Evolutionary conservation across 768 basidiomycete genomes (phyloP).

Genomic region (Polyporus arcularius): DNA sequence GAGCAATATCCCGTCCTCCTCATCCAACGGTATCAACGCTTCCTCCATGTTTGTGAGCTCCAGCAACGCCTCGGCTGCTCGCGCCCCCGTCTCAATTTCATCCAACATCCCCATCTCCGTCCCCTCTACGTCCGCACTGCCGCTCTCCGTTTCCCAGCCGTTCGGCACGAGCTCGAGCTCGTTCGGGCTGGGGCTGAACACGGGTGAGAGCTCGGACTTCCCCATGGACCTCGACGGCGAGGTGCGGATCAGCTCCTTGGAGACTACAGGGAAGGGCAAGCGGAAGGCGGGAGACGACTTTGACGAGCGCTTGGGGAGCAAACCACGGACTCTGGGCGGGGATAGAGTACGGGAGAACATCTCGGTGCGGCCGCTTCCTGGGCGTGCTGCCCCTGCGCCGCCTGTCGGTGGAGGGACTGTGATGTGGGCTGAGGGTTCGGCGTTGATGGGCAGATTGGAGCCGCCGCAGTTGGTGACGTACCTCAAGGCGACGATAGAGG

Average conservation of each 20-base stretch:
- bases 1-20: conserved; percentile 38
- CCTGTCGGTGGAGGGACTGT: conserved; percentile 1
- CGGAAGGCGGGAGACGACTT: conserved; percentile 42
- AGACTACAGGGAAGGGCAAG: conserved; percentile 51
- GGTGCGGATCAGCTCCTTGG: conserved; percentile 44
- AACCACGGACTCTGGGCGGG: conserved; percentile 67
- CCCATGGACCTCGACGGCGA: conserved; percentile 59
- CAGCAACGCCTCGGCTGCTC: neutral
- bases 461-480: conserved; percentile 44
- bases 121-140: conserved; percentile 15
- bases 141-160: conserved; percentile 15
- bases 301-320: conserved; percentile 36
- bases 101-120: conserved; percentile 12
- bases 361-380: conserved; percentile 54
- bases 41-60: neutral
- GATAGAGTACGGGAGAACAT: conserved; percentile 55
- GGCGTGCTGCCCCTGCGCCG: conserved; percentile 12
- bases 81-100: neutral
- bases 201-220: conserved; percentile 34
- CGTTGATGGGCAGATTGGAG: conserved; percentile 42
- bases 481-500: conserved; percentile 56
- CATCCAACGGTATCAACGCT: conserved; percentile 16
- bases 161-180: conserved; percentile 9
- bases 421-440: conserved; percentile 13
- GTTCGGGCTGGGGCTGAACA: conserved; percentile 18